phyloP scores from a whole-genome alignment of 768 basidiomycete species.

The Thelephora aurantiotincta region DNA sequence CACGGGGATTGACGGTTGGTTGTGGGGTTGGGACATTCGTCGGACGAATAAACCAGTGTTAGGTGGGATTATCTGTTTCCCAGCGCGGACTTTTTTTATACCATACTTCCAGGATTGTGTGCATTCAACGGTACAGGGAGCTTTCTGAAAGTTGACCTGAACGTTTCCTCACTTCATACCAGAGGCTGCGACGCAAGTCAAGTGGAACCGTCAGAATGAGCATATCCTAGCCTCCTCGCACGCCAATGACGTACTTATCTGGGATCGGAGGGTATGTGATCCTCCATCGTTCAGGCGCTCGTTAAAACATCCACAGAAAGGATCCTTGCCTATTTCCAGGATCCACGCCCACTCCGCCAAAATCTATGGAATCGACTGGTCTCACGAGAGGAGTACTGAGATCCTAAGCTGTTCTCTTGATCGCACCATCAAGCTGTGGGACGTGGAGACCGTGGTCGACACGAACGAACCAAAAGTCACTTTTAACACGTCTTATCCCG shows the following conservation, averaged over 20 bases:
- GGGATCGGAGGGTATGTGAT: conserved; percentile 79
- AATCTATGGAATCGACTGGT: conserved; percentile 98
- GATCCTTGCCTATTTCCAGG: conserved; percentile 61
- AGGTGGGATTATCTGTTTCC: conserved; percentile 21
- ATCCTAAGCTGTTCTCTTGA: conserved; percentile 92
- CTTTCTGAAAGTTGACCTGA: not conserved
- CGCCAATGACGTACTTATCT: conserved; percentile 73
- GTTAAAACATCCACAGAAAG: conserved; percentile 42
- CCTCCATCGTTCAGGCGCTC: not conserved
- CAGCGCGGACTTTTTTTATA: not conserved
- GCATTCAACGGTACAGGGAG: conserved; percentile 36
- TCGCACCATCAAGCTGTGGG: conserved; percentile 85
- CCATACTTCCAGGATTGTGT: conserved; percentile 28
- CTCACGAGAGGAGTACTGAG: conserved; percentile 55
- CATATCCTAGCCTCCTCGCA: conserved; percentile 87
- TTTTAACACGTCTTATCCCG: conserved; percentile 73
- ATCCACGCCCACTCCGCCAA: conserved; percentile 80
- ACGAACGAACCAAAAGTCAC: conserved; percentile 6
- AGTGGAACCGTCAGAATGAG: conserved; percentile 86
- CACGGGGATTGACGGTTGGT: conserved; percentile 86
- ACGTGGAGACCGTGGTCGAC: conserved; percentile 24
- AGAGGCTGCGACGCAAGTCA: conserved; percentile 91
- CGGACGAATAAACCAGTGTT: conserved; percentile 44
- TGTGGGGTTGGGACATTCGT: conserved; percentile 88
- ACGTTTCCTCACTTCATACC: not conserved